Percentiles rank a stretch among this genome's conserved stretches.
Evolutionary conservation across 2,329 filamentous ascomycete species (phyloP).

Genomic region (Aspergillus bombycis): DNA sequence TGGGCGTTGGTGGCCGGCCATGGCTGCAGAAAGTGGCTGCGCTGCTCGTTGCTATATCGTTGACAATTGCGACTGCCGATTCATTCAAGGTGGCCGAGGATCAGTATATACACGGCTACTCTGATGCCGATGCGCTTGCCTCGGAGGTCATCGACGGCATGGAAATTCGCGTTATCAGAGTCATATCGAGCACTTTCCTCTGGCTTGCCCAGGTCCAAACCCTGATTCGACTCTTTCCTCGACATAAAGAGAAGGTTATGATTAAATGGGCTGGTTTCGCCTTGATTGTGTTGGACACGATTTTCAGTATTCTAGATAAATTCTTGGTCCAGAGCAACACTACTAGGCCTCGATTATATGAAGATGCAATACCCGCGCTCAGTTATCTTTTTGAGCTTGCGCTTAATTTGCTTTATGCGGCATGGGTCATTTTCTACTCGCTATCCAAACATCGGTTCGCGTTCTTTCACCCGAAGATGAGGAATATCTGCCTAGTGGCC

Average conservation of each 20-base stretch:
- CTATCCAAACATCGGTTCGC: conserved; percentile 90
- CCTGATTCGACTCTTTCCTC: conserved; percentile 89
- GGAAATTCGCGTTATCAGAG: conserved; percentile 84
- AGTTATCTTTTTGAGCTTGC: conserved; percentile 89
- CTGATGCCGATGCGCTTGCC: conserved; percentile 77
- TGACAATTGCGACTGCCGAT: conserved; percentile 91
- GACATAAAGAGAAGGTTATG: conserved; percentile 94
- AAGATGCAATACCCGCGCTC: conserved; percentile 85
- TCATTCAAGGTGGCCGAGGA: conserved; percentile 81
- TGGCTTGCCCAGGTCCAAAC: conserved; percentile 99
- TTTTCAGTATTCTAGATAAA: conserved; percentile 89
- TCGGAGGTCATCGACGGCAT: conserved; percentile 78
- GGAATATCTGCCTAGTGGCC: conserved; percentile 82
- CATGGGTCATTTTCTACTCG: conserved; percentile 92
- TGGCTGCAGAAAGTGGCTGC: conserved; percentile 83
- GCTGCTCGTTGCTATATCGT: conserved; percentile 71
- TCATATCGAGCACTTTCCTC: conserved; percentile 93
- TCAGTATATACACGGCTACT: conserved; percentile 78
- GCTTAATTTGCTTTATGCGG: conserved; percentile 83
- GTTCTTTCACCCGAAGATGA: conserved; percentile 88
- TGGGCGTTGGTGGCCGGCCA: conserved; percentile 86
- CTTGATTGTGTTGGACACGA: conserved; percentile 84
- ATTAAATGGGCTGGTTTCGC: conserved; percentile 99
- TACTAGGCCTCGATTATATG: conserved; percentile 71
- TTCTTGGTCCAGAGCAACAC: conserved; percentile 62